Conservation (phyloP, 768 basidiomycete genomes). For the Boletus patriciae region DNA sequence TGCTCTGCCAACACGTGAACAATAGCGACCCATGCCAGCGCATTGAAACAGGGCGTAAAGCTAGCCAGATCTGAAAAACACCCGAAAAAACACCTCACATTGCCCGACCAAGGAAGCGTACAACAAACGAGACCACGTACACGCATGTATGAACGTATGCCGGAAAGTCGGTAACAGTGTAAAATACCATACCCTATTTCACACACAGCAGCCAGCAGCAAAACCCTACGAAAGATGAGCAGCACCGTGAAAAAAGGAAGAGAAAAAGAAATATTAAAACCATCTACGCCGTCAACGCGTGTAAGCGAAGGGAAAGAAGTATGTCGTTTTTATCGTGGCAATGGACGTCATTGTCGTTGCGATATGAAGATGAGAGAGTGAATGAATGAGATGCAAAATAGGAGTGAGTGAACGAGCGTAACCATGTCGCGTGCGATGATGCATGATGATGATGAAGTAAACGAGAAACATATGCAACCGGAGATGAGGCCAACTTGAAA, state of each 20-base stretch:
- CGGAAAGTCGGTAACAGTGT: conserved; percentile 4
- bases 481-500: conserved; percentile 5
- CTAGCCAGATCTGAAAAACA: background rate
- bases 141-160: conserved; percentile 1
- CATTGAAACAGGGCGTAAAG: background rate
- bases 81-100: background rate
- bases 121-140: conserved; percentile 2
- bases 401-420: conserved; percentile 13
- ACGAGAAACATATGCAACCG: conserved; percentile 8
- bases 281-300: conserved; percentile 15
- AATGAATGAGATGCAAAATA: conserved; percentile 14
- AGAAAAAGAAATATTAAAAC: background rate
- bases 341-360: conserved; percentile 4
- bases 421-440: conserved; percentile 16
- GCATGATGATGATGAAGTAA: conserved; percentile 13
- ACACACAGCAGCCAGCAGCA: conserved; percentile 4
- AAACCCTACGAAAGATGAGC: conserved; percentile 11
- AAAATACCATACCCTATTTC: conserved; percentile 18
- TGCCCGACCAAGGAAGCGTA: conserved; percentile 3
- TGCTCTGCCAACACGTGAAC: background rate
- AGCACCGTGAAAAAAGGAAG: background rate
- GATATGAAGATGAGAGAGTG: conserved; percentile 3
- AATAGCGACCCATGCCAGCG: background rate
- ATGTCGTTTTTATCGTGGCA: conserved; percentile 7
- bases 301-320: background rate